A percentile compares a stretch with the other conserved stretches of the same genome.
Conservation (phyloP, 2,329 filamentous ascomycete species). For the Epichloe sp. region DNA sequence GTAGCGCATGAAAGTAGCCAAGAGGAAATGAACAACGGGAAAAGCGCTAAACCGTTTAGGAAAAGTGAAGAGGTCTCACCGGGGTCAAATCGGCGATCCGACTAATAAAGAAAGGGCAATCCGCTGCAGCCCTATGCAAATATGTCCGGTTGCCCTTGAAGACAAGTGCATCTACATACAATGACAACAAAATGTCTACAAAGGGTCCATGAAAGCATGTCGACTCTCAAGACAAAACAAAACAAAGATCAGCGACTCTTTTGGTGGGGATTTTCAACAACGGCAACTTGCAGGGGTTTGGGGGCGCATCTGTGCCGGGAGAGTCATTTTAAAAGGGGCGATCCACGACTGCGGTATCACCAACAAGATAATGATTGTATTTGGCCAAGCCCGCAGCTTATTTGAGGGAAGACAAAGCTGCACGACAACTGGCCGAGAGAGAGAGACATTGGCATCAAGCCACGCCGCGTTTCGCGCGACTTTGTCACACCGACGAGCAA, state of each 20-base stretch:
- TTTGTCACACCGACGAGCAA: too few species aligned
- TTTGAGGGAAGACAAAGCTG: neutral
- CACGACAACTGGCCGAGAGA: neutral
- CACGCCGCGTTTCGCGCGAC: neutral
- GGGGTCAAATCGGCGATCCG: neutral
- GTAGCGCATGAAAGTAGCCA: too few species aligned
- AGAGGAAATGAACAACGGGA: too few species aligned
- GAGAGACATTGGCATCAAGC: neutral
- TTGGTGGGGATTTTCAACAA: neutral
- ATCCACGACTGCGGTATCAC: neutral
- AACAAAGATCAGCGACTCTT: too few species aligned
- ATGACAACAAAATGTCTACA: neutral
- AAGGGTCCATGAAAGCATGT: neutral
- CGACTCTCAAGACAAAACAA: neutral
- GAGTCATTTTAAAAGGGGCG: neutral
- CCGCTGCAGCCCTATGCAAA: neutral
- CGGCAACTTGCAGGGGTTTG: neutral
- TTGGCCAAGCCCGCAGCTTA: neutral
- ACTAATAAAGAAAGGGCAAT: neutral
- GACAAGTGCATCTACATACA: neutral
- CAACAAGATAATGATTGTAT: neutral
- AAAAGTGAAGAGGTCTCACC: neutral
- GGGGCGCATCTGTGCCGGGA: too few species aligned
- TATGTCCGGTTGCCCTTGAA: neutral
- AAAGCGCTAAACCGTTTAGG: neutral